Conservation (phyloP, 2,329 filamentous ascomycete species). For the Penicillium sp. region DNA sequence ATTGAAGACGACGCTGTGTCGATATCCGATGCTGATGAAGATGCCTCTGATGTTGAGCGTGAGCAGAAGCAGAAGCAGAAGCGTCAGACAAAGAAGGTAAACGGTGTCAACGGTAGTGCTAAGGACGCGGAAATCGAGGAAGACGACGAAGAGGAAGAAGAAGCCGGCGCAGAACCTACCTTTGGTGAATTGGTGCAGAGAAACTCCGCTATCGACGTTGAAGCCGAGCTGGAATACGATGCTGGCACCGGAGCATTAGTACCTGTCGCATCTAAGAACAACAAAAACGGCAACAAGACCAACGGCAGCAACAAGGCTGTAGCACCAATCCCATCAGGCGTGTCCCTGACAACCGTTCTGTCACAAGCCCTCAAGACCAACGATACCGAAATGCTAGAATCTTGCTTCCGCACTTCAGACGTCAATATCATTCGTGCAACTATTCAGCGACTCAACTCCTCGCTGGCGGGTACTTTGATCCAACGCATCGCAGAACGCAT, state of each 20-base stretch:
- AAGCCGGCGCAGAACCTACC: slow-evolving; percentile 57
- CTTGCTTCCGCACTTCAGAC: slow-evolving; percentile 80
- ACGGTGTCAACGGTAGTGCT: not conserved
- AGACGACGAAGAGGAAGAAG: slow-evolving; percentile 35
- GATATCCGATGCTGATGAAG: slow-evolving; percentile 26
- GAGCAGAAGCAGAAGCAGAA: not conserved
- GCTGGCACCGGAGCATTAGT: slow-evolving; percentile 42
- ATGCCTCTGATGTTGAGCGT: slow-evolving; percentile 23
- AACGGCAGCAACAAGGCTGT: slow-evolving; percentile 37
- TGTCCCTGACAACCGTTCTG: slow-evolving; percentile 87
- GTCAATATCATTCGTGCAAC: slow-evolving; percentile 75
- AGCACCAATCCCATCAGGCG: slow-evolving; percentile 60
- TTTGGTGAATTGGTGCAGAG: slow-evolving; percentile 82
- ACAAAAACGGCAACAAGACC: slow-evolving; percentile 28
- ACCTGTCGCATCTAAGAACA: slow-evolving; percentile 25
- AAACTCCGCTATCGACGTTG: slow-evolving; percentile 70
- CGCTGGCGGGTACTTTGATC: slow-evolving; percentile 73
- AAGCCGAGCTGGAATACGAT: slow-evolving; percentile 45
- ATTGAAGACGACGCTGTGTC: slow-evolving; percentile 21
- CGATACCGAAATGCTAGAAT: slow-evolving; percentile 83
- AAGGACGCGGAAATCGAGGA: slow-evolving; percentile 39
- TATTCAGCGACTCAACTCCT: slow-evolving; percentile 83
- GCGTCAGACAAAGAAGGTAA: slow-evolving; percentile 22
- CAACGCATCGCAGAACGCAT: slow-evolving; percentile 82
- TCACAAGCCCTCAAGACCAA: slow-evolving; percentile 90